phyloP scores from a whole-genome alignment of 1,284 basidiomycete species.

The Rhodotorula sp. region DNA sequence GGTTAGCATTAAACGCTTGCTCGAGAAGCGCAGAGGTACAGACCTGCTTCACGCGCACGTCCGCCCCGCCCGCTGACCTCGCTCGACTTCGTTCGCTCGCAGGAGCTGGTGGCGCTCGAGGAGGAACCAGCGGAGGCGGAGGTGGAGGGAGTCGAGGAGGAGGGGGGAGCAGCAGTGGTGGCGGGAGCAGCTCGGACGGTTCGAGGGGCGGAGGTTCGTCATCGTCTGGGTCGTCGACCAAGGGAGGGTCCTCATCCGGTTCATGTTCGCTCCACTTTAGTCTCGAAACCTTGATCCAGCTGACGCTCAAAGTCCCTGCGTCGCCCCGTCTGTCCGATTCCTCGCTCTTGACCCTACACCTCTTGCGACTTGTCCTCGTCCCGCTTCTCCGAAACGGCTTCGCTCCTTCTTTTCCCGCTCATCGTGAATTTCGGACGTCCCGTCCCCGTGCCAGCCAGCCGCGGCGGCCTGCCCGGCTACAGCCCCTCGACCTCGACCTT shows the following conservation, averaged over 20 bases:
- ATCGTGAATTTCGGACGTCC: too few species aligned
- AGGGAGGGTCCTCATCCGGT: background rate
- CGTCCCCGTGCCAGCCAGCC: background rate
- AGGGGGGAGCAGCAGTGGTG: background rate
- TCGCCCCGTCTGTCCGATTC: too few species aligned
- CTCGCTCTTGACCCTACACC: too few species aligned
- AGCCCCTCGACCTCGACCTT: background rate
- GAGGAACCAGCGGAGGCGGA: background rate
- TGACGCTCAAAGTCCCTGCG: too few species aligned
- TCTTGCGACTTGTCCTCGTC: too few species aligned
- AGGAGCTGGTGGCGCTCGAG: too few species aligned
- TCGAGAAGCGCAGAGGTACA: constrained; percentile 21
- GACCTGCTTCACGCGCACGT: background rate
- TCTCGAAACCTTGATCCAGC: too few species aligned
- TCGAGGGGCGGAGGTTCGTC: background rate
- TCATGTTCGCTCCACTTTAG: too few species aligned
- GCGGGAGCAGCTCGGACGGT: background rate
- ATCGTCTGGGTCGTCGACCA: constrained; percentile 1
- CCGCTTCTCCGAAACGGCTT: too few species aligned
- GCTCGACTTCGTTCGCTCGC: background rate
- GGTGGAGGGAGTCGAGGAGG: background rate
- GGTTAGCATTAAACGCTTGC: constrained; percentile 17
- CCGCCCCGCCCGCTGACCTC: background rate
- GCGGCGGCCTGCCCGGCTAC: background rate
- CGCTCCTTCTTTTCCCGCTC: too few species aligned